Percentiles rank a stretch among this genome's conserved stretches.
These are phyloP conservation scores for Coniochaeta hoffmannii DNA, from an alignment of 2,329 filamentous ascomycete genomes.

Conservation along the genomic window DNA sequence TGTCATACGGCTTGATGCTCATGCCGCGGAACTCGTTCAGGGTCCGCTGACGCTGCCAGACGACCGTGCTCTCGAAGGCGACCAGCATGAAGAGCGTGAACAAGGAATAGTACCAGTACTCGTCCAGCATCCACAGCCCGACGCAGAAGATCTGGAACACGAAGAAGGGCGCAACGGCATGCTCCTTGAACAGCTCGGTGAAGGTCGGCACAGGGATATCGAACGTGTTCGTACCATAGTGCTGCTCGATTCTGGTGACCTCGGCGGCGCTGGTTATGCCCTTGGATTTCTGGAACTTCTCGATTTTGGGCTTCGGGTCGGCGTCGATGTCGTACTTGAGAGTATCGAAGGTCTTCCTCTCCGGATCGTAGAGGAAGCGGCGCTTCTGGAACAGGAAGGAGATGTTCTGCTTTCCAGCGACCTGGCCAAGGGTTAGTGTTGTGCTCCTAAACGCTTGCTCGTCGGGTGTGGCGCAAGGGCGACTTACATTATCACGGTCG, in stretches of 20 bases:
- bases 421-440: constrained; percentile 28
- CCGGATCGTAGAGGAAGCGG: constrained; percentile 77
- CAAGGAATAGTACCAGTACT: constrained; percentile 99
- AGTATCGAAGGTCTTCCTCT: constrained; percentile 69
- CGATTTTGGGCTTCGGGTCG: constrained; percentile 74
- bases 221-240: constrained; percentile 94
- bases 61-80: constrained; percentile 94
- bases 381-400: constrained; percentile 98
- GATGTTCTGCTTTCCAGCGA: constrained; percentile 64
- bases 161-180: constrained; percentile 97
- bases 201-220: constrained; percentile 97
- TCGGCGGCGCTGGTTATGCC: constrained; percentile 71
- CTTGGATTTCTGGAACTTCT: constrained; percentile 69
- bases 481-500: constrained; percentile 58
- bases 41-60: constrained; percentile 97
- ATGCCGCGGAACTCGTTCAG: constrained; percentile 95
- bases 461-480: constrained; percentile 5
- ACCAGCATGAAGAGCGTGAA: constrained; percentile 99
- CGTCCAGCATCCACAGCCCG: constrained; percentile 95
- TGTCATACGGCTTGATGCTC: constrained; percentile 97
- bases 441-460: neutral
- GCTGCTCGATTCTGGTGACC: constrained; percentile 71
- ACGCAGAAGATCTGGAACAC: constrained; percentile 99
- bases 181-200: constrained; percentile 92
- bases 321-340: constrained; percentile 76